These are phyloP conservation scores for Zalerion maritima DNA, from an alignment of 495 filamentous ascomycete genomes.

Conservation along the genomic window DNA sequence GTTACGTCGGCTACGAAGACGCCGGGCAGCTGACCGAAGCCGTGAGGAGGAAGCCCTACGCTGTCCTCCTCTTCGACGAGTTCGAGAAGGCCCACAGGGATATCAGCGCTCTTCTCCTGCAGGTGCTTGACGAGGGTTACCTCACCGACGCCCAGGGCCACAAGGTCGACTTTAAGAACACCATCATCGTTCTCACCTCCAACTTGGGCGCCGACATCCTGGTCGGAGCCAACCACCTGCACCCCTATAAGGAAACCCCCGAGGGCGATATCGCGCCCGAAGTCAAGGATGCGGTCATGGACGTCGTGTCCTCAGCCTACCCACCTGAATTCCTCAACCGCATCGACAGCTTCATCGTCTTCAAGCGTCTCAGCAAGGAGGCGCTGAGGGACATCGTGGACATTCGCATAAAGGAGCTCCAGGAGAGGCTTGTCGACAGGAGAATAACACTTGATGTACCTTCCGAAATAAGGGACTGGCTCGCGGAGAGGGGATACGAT, in stretches of 20 bases:
- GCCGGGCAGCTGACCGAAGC: slow-evolving; percentile 94
- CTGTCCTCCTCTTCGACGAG: slow-evolving; percentile 88
- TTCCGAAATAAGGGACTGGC: slow-evolving; percentile 63
- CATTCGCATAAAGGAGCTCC: slow-evolving; percentile 75
- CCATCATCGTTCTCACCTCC: slow-evolving; percentile 87
- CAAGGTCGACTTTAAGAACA: slow-evolving; percentile 91
- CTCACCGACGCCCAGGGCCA: slow-evolving; percentile 91
- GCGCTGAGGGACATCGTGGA: slow-evolving; percentile 88
- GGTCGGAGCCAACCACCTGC: slow-evolving; percentile 40
- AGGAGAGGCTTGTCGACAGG: slow-evolving; percentile 68
- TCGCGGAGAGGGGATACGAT: slow-evolving; percentile 79
- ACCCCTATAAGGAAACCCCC: slow-evolving; percentile 42
- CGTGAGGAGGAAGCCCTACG: slow-evolving; percentile 88
- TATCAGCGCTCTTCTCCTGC: slow-evolving; percentile 83
- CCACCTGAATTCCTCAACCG: slow-evolving; percentile 93
- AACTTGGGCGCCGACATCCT: slow-evolving; percentile 76
- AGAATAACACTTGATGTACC: slow-evolving; percentile 64
- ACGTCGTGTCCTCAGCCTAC: slow-evolving; percentile 66
- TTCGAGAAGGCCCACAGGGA: slow-evolving; percentile 96
- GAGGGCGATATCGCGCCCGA: slow-evolving; percentile 51
- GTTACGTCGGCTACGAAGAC: slow-evolving; percentile 94
- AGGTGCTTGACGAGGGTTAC: slow-evolving; percentile 93
- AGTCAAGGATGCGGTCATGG: slow-evolving; percentile 67
- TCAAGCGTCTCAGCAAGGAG: slow-evolving; percentile 61
- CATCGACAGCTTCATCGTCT: slow-evolving; percentile 93